Evolutionary conservation across 2,329 filamentous ascomycete species (phyloP), one percentile per base, ranked within the genome.

Genomic region (Neofusicoccum laricinum): DNA sequence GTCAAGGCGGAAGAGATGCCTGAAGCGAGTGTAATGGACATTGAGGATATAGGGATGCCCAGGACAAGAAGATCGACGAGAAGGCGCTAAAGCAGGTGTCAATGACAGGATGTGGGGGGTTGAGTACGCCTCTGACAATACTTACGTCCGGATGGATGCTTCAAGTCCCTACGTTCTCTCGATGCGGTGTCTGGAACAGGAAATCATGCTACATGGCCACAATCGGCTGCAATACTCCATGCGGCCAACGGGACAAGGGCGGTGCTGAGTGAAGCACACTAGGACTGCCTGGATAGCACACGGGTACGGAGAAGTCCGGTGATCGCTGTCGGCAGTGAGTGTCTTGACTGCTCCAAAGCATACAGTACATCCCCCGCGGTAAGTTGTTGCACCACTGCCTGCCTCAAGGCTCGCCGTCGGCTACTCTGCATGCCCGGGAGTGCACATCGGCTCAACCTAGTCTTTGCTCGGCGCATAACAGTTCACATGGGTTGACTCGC

Each of bases 1-100:
- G 67, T 72, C 19, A 69, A 75, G 43, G 67, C 68, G 36, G 71
- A 75, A 43, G 49, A 64, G n/a, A 50, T 64, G 10, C 48, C 64
- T 38, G 67, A 67, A 36, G 69, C 74, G 21, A 50, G 45, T 17
- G 58, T 63, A 15, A 40, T 43, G 41, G 67, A 69, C 45, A 69
- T 69, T 5, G 67, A 69, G 48, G 67, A 69, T 49, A 62, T 67
- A 14, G 67, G 67, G 30, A 4, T 21, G 6, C 17, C 55, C n/a
- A 64, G 63, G 17, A 25, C 32, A 6, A 64, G 48, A 34, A 41
- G 51, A 38, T 58, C 32, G 34, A 36, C 34, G 6, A 57, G 62
- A 38, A 53, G 48, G 11, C 48, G 46, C 48, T 50, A 36, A 50
- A 41, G 45, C 38, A 50, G 43, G 19, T 14, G 19, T 14, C 32